A percentile compares a stretch with the other conserved stretches of the same genome.
Evolutionary conservation across 2,329 filamentous ascomycete species (phyloP).

Genomic region (Berkeleyomyces rouxiae): DNA sequence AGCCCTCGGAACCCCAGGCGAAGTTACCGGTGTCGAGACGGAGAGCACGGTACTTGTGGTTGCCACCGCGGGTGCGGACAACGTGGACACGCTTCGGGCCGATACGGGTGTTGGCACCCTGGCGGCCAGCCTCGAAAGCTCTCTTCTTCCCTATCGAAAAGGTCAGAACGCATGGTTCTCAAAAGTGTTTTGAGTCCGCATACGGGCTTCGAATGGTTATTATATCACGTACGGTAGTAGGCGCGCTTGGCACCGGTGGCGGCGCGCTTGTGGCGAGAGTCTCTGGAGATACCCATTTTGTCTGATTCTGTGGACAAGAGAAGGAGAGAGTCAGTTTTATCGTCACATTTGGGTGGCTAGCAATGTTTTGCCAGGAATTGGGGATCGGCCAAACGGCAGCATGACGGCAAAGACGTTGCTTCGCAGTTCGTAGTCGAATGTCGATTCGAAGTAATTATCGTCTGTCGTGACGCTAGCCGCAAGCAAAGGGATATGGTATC

Average conservation of each 20-base stretch:
- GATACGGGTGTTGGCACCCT: slow-evolving; percentile 99
- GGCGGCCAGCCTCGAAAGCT: slow-evolving; percentile 99
- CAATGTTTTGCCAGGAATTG: background rate
- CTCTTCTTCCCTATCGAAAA: slow-evolving; percentile 72
- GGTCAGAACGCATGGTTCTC: slow-evolving; percentile 56
- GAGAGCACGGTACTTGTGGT: slow-evolving; percentile 98
- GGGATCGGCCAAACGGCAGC: background rate
- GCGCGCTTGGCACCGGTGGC: slow-evolving; percentile 96
- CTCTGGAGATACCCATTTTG: slow-evolving; percentile 99
- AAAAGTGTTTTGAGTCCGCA: slow-evolving; percentile 23
- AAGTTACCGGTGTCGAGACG: slow-evolving; percentile 99
- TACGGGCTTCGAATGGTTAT: slow-evolving; percentile 47
- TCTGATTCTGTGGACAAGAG: slow-evolving; percentile 40
- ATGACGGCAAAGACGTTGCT: background rate
- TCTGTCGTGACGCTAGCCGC: background rate
- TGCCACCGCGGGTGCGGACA: slow-evolving; percentile 92
- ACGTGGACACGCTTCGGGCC: slow-evolving; percentile 91
- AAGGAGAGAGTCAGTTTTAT: slow-evolving; percentile 15
- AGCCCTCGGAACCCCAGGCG: slow-evolving; percentile 95
- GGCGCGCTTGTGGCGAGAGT: slow-evolving; percentile 99
- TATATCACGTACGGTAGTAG: slow-evolving; percentile 64
- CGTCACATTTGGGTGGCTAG: background rate
- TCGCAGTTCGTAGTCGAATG: background rate
- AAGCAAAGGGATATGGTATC: background rate
- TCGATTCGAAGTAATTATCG: background rate